Evolutionary conservation across 495 filamentous ascomycete genomes (phyloP), one percentile per base, ranked within the genome.

Genomic region (Staphylotrichum longicolle): DNA sequence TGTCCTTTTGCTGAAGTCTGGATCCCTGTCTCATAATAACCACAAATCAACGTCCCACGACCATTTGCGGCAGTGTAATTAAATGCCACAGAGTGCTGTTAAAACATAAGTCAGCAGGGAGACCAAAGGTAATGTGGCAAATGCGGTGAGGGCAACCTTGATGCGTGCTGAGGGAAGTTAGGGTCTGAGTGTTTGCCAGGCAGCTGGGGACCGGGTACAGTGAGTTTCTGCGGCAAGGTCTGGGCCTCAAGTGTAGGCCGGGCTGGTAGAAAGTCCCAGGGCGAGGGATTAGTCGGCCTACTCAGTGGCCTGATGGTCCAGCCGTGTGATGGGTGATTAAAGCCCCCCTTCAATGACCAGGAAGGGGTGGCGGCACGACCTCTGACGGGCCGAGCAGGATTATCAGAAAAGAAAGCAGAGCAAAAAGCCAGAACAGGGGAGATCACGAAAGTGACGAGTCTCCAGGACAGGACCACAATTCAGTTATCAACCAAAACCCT

Each of bases 391-490:
- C 33, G 51, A 30, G 20, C 34, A 35, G 39, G 48, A 50, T 53
- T 32, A 63, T 41, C 15, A 52, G 33, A 42, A 35, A 39, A 47
- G 54, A 62, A 42, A 60, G 40, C 37, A 55, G 30, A 63, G 37
- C 15, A 52, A 57, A 45, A 54, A 34, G 34, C 44, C 41, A 51
- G 47, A 57, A 60, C 8, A 62, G 51, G 40, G 62, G 56, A 65
- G 54, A 58, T 41, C 46, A 9, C 57, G 60, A 57, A 48, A 59
- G 30, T 57, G 27, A 58, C 59, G 37, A 61, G 68, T 67, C 66
- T 67, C 68, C 65, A 48, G 69, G 71, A 74, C 65, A 48, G 69
- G 71, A 74, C 65, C 60, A 62, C 51, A 57, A 32, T 50, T 42
- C 50, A 54, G 58, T 55, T 63, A 63, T 62, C 57, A 63, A 58